Conservation (phyloP, 768 basidiomycete species). For the Amanita muscaria region DNA sequence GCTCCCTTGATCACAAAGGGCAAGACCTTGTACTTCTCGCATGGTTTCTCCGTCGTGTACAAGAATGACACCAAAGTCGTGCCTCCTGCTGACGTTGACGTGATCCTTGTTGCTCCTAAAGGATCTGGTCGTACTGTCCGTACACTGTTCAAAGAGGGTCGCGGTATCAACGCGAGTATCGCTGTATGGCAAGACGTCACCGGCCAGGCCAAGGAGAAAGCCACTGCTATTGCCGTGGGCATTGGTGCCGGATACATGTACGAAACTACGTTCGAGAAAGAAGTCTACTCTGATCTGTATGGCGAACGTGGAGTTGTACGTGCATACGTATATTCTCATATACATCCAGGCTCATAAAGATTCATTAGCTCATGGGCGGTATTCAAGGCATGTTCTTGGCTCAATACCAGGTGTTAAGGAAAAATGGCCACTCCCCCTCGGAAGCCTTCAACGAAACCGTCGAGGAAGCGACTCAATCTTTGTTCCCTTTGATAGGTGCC, state of each 20-base stretch:
- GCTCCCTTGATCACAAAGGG: conserved; percentile 97
- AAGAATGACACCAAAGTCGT: conserved; percentile 94
- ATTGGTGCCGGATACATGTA: conserved; percentile 97
- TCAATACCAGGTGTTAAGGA: conserved; percentile 96
- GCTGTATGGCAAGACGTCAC: conserved; percentile 98
- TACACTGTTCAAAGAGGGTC: conserved; percentile 99
- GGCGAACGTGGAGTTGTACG: conserved; percentile 98
- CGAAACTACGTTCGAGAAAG: conserved; percentile 99
- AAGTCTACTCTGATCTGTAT: conserved; percentile 98
- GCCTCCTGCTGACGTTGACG: conserved; percentile 90
- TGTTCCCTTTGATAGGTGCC: conserved; percentile 93
- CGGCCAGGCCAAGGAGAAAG: conserved; percentile 96
- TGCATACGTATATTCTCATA: conserved; percentile 16
- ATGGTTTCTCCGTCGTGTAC: conserved; percentile 99
- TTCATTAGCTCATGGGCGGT: conserved; percentile 81
- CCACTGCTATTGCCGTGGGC: conserved; percentile 87
- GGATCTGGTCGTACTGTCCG: conserved; percentile 98
- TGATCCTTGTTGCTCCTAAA: conserved; percentile 98
- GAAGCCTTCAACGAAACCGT: conserved; percentile 99
- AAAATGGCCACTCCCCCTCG: conserved; percentile 93
- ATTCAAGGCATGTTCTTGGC: conserved; percentile 99
- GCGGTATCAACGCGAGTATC: conserved; percentile 92
- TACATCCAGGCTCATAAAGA: conserved; percentile 8
- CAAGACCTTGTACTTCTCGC: conserved; percentile 99
- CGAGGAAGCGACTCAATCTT: conserved; percentile 98